Conservation (phyloP, 768 basidiomycete species). For the Mycena polygramma region DNA sequence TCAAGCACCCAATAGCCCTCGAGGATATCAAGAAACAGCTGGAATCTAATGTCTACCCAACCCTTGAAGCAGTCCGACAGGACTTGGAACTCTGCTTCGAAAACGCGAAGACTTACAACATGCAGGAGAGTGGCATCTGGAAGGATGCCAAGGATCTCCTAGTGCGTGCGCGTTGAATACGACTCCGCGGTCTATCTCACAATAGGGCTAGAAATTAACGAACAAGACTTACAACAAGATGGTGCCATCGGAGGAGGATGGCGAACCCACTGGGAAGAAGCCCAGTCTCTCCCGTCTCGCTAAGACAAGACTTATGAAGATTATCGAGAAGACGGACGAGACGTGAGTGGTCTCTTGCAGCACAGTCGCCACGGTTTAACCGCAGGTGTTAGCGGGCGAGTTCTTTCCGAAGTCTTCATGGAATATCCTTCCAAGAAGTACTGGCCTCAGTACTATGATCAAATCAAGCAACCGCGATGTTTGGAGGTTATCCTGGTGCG, state of each 20-base stretch:
- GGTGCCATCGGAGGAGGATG: constrained; percentile 56
- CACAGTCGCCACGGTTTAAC: constrained; percentile 8
- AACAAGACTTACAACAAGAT: constrained; percentile 64
- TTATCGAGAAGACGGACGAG: constrained; percentile 80
- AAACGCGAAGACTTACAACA: constrained; percentile 88
- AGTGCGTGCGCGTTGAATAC: constrained; percentile 59
- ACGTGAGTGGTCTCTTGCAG: constrained; percentile 58
- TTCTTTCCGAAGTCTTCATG: constrained; percentile 83
- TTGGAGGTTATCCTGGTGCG: constrained; percentile 80
- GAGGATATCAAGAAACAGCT: constrained; percentile 90
- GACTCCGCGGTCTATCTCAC: constrained; percentile 12
- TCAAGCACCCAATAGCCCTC: constrained; percentile 86
- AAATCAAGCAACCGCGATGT: constrained; percentile 84
- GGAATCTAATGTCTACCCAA: constrained; percentile 68
- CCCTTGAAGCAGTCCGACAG: constrained; percentile 74
- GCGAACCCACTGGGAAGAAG: constrained; percentile 58
- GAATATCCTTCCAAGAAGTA: constrained; percentile 83
- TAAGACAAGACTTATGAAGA: constrained; percentile 77
- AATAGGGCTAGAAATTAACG: constrained; percentile 58
- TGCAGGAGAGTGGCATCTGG: constrained; percentile 83
- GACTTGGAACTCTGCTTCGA: constrained; percentile 85
- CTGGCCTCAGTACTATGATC: constrained; percentile 85
- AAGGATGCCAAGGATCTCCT: constrained; percentile 85
- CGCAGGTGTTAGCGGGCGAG: constrained; percentile 66
- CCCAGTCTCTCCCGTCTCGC: constrained; percentile 77